These are phyloP conservation scores for Hanseniaspora lindneri DNA, from an alignment of 805 yeast species.

Conservation along the genomic window DNA sequence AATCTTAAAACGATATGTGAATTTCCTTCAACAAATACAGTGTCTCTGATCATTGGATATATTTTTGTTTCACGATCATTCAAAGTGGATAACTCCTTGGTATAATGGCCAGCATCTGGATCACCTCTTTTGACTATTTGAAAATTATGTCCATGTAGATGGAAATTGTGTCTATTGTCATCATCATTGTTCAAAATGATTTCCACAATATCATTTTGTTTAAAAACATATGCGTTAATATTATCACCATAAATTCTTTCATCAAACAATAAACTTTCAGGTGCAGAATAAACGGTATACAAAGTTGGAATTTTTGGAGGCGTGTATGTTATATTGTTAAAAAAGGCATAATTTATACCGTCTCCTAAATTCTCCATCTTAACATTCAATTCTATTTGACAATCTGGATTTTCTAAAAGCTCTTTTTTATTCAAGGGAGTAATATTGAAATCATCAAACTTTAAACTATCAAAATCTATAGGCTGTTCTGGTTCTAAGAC, in stretches of 20 bases:
- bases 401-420: constrained; percentile 49
- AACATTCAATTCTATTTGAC: constrained; percentile 45
- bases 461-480: constrained; percentile 20
- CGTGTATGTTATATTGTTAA: constrained; percentile 53
- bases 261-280: constrained; percentile 41
- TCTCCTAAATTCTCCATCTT: constrained; percentile 59
- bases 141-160: constrained; percentile 62
- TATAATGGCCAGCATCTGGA: constrained; percentile 46
- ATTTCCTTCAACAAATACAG: constrained; percentile 53
- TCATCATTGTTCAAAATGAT: constrained; percentile 69
- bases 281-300: constrained; percentile 50
- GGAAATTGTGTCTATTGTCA: constrained; percentile 70
- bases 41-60: constrained; percentile 62
- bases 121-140: constrained; percentile 47
- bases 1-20: constrained; percentile 62
- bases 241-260: constrained; percentile 61
- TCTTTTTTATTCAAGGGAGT: constrained; percentile 36
- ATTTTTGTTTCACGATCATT: neutral
- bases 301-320: constrained; percentile 64
- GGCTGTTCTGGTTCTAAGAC: constrained; percentile 20
- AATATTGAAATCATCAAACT: constrained; percentile 30
- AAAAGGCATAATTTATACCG: constrained; percentile 67
- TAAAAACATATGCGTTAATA: constrained; percentile 51
- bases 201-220: constrained; percentile 55
- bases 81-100: constrained; percentile 29